Conservation (phyloP, 108 stramenopile species). For the Nannochloropsis salina region DNA sequence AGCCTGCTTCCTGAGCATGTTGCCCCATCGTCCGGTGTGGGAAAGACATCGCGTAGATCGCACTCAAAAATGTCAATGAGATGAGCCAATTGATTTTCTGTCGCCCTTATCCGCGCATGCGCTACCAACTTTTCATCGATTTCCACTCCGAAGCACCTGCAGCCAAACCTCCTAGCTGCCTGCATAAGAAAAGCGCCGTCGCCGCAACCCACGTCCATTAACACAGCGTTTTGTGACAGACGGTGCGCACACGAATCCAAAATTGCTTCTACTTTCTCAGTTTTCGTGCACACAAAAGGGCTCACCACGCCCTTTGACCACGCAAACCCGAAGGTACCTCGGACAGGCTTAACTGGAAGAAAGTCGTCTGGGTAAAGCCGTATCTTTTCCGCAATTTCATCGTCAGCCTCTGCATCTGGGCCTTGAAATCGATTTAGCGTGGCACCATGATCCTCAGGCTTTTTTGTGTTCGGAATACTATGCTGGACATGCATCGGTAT, state of each 20-base stretch:
- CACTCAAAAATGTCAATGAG: neutral
- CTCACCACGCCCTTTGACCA: slow-evolving; percentile 1
- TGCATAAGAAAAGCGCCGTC: neutral
- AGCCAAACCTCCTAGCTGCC: neutral
- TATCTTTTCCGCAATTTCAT: neutral
- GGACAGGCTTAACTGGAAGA: neutral
- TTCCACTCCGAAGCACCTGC: neutral
- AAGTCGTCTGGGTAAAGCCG: neutral
- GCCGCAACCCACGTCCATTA: neutral
- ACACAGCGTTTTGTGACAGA: neutral
- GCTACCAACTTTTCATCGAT: neutral
- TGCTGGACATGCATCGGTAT: no score
- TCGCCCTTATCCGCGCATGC: neutral
- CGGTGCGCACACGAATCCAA: neutral
- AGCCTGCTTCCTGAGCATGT: no score
- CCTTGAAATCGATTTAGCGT: neutral
- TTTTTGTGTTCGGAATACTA: no score
- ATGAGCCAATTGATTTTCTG: neutral
- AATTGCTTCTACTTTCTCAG: neutral
- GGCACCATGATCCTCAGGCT: no score
- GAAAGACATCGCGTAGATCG: neutral
- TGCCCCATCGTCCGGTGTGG: no score
- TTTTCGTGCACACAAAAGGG: neutral
- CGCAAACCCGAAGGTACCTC: neutral
- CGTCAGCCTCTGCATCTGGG: neutral